Percentiles rank a stretch among this genome's conserved stretches.
Evolutionary conservation across 129 eudicot species (phyloP).

Genomic region (Saposhnikovia divaricata): DNA sequence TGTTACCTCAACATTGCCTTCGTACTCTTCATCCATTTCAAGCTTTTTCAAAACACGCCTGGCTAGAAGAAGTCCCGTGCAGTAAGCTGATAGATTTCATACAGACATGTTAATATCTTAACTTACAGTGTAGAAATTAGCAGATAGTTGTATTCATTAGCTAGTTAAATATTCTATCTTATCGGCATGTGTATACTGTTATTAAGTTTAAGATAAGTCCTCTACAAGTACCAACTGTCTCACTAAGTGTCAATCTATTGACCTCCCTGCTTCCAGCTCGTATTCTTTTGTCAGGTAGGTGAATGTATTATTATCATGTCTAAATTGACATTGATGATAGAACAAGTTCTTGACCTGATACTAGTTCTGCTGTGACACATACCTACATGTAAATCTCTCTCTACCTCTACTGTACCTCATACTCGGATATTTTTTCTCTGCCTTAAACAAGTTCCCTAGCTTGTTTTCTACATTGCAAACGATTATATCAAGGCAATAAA

Average conservation of each 20-base stretch:
- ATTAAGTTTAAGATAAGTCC: not conserved
- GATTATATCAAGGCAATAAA: not conserved
- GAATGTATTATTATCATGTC: too few relatives aligned
- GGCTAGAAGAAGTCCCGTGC: constrained; percentile 85
- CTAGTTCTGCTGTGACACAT: too few relatives aligned
- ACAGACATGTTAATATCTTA: not conserved
- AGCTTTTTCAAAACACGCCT: constrained; percentile 70
- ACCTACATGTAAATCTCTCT: not conserved
- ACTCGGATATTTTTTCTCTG: not conserved
- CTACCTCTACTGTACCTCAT: not conserved
- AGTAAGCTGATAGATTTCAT: constrained; percentile 42
- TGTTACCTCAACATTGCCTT: constrained; percentile 69
- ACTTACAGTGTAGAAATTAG: too few relatives aligned
- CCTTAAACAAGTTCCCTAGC: not conserved
- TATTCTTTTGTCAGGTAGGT: too few relatives aligned
- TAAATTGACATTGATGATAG: not conserved
- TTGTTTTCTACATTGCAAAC: not conserved
- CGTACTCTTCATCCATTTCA: constrained; percentile 21
- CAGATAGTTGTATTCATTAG: too few relatives aligned
- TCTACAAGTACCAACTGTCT: not conserved
- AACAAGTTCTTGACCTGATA: too few relatives aligned
- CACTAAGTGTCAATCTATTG: too few relatives aligned
- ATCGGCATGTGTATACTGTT: not conserved
- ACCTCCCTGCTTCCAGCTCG: too few relatives aligned
- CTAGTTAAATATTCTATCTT: too few relatives aligned